Percentiles rank a stretch among this genome's conserved stretches.
Evolutionary conservation across 2,329 filamentous ascomycete genomes (phyloP).

Genomic region (Apiospora marii): DNA sequence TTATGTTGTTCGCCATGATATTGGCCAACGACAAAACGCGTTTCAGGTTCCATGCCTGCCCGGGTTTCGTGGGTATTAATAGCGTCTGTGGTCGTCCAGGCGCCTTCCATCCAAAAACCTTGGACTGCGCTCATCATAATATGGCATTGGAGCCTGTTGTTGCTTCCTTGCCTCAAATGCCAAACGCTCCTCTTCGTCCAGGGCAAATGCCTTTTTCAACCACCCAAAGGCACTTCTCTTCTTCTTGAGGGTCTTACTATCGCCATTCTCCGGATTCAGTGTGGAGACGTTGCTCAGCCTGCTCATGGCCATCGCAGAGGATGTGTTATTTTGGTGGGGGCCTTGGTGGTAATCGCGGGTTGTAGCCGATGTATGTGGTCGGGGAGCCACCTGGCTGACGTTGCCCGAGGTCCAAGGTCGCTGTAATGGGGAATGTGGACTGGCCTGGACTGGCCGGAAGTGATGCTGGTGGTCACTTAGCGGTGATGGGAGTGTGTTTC

Average conservation of each 20-base stretch:
- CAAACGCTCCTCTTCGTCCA: constrained; percentile 69
- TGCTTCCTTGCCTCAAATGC: constrained; percentile 65
- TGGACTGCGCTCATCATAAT: constrained; percentile 59
- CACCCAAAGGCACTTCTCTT: constrained; percentile 73
- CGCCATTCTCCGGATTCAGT: constrained; percentile 46
- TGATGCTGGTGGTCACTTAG: constrained; percentile 63
- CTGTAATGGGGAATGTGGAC: constrained; percentile 68
- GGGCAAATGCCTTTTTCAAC: constrained; percentile 72
- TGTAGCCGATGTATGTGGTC: constrained; percentile 39
- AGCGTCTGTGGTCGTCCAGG: constrained; percentile 10
- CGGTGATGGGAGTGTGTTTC: constrained; percentile 54
- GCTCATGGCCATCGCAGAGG: constrained; percentile 64
- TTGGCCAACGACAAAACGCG: background rate
- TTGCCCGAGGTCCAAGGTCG: constrained; percentile 61
- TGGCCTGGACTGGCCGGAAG: constrained; percentile 69
- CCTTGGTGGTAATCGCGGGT: constrained; percentile 39
- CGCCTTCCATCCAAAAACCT: constrained; percentile 65
- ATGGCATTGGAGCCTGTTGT: constrained; percentile 53
- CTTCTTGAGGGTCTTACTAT: constrained; percentile 61
- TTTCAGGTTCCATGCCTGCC: constrained; percentile 4
- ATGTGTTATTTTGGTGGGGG: constrained; percentile 55
- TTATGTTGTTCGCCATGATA: constrained; percentile 12
- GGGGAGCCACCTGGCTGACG: constrained; percentile 37
- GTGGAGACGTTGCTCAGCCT: constrained; percentile 63
- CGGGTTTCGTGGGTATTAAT: constrained; percentile 18